phyloP scores from a whole-genome alignment of 106 monocot genomes.

The Dendrobium catenatum region DNA sequence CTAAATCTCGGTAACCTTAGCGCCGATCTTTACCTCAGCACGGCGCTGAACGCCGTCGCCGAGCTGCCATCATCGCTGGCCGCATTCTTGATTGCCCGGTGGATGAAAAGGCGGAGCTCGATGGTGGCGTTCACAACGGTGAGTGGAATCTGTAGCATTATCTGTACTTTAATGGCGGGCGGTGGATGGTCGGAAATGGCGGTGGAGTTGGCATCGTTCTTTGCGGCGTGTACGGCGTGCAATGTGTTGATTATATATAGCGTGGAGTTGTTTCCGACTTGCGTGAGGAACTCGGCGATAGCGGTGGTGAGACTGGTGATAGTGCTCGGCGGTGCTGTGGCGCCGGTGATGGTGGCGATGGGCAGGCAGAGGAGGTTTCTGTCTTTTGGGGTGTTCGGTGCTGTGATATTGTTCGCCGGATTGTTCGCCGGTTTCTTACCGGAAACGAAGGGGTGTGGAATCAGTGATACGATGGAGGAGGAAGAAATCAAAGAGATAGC shows the following conservation, averaged over 20 bases:
- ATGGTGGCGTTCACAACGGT: conserved; percentile 18
- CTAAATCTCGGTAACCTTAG: conserved; percentile 51
- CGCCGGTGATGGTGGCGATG: conserved; percentile 24
- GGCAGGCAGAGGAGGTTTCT: conserved; percentile 12
- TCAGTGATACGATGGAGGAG: conserved; percentile 21
- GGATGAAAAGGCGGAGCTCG: conserved; percentile 30
- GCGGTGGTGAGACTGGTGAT: conserved; percentile 29
- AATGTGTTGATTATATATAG: conserved; percentile 17
- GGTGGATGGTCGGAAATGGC: conserved; percentile 21
- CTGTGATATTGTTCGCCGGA: conserved; percentile 8
- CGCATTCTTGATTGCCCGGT: conserved; percentile 28
- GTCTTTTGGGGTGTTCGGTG: conserved; percentile 25
- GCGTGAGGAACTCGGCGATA: conserved; percentile 34
- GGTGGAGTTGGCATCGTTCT: conserved; percentile 35
- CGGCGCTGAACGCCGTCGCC: conserved; percentile 55
- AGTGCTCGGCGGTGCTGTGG: conserved; percentile 21
- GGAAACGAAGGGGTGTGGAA: conserved; percentile 11
- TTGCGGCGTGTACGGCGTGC: conserved; percentile 11
- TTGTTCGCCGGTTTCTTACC: conserved; percentile 9
- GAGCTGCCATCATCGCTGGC: conserved; percentile 64
- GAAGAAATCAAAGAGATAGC: neutral
- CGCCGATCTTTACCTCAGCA: conserved; percentile 57
- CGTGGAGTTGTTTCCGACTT: conserved; percentile 36
- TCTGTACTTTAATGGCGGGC: conserved; percentile 19
- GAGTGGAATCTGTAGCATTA: conserved; percentile 34